Evolutionary conservation across 306 rosid species (phyloP), one percentile per base, ranked within the genome.

Genomic region (Nissolia schottii): DNA sequence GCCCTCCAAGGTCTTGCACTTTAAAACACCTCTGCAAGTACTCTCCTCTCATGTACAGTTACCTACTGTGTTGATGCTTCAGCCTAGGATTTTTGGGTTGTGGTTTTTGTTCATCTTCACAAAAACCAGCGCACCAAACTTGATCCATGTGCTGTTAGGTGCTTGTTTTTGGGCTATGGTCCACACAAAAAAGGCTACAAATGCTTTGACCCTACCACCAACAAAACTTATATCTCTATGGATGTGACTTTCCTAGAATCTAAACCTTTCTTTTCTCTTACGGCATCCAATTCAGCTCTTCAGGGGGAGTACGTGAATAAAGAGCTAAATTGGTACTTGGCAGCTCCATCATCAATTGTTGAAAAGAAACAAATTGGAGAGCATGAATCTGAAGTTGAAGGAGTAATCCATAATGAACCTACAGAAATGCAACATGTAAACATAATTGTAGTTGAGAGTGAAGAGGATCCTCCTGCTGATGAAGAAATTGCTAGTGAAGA

Each of bases 101-200:
- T 63, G 13, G 55, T 40, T 0, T 74, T 16, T 32, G 64, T 62
- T 7, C 71, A 74, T 14, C 71, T 63, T n/a, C 19, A 62, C 34
- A 74, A 74, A 27, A 62, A 62, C 25, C 78, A 74, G 24, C 1
- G 43, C 3, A 74, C 71, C 1, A 74, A 62, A 14, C 53, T 74
- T 7, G 71, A 74, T 43, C 71, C 48, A 1, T 63, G 53, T 14
- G 64, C 4, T 32, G 7, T 32, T 32, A 5, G 37, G 1, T 3
- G 37, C 7, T 5, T 32, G 7, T 32, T 35, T 35, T 63, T 46
- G 22, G 67, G 72, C 0, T 70, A 38, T 49, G 38, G 1, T 0
- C 1, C 3, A 27, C 29, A 62, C 6, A 10, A 68, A 27, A 77
- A 77, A 11, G 76, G 76, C 0, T 60, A 12, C 2, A 5, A 8